Percentiles rank a stretch among this genome's conserved stretches.
Conservation (phyloP, 768 basidiomycete genomes). For the Serendipita sp. region DNA sequence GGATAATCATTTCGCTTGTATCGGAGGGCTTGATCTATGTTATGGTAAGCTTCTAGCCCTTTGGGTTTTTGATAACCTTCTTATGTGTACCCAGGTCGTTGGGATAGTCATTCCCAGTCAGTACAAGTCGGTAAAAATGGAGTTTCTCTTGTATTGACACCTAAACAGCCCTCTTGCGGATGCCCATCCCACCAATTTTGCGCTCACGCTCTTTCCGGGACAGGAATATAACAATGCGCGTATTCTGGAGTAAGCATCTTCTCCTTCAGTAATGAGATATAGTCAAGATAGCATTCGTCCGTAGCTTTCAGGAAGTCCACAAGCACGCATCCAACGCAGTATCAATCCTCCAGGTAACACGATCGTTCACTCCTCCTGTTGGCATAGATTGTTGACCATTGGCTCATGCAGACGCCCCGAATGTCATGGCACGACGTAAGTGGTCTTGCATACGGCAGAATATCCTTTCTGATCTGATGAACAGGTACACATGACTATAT, state of each 20-base stretch:
- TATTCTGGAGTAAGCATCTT: conserved; percentile 18
- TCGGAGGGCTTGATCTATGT: conserved; percentile 94
- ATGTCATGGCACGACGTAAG: conserved; percentile 94
- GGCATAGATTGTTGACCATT: too few relatives aligned
- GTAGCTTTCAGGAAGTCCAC: conserved; percentile 71
- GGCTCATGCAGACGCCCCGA: conserved; percentile 39
- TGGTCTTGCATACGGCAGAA: not conserved
- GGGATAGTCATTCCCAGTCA: conserved; percentile 75
- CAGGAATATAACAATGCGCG: conserved; percentile 90
- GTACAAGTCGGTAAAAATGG: not conserved
- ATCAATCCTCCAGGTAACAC: not conserved
- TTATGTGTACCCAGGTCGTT: conserved; percentile 39
- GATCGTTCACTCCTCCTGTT: not conserved
- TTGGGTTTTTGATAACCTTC: not conserved
- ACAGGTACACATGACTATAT: conserved; percentile 54
- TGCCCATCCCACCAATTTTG: conserved; percentile 77
- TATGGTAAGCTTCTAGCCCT: conserved; percentile 35
- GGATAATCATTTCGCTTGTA: conserved; percentile 70
- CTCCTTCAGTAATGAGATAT: not conserved
- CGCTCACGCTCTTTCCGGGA: conserved; percentile 75
- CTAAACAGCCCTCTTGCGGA: conserved; percentile 64
- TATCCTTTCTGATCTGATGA: not conserved
- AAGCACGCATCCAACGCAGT: conserved; percentile 52
- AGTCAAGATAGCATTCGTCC: conserved; percentile 10
- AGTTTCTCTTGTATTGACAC: not conserved